Base-by-base conservation (phyloP, 805 yeast species). In the Starmerella sirachaensis region DNA sequence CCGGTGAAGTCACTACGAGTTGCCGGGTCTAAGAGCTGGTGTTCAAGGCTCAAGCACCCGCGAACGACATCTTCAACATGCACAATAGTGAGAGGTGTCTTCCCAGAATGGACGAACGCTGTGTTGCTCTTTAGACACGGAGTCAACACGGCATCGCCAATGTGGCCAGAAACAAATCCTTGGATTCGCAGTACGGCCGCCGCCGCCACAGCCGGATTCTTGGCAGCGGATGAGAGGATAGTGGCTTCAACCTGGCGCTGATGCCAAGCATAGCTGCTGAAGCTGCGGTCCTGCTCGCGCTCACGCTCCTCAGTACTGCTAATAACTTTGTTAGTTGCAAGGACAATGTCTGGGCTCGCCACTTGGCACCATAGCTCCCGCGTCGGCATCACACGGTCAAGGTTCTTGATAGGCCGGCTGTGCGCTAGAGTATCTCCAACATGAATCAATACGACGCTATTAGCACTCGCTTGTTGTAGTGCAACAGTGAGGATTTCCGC, bases 11-110 rank as follows among this genome's bases (percentile, higher is more conserved):
- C 13, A 2, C 13, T 27, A 8, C 40, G 40, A 2, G 55, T 42
- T 2, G 32, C 37, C 17, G 54, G 54, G 35, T 52, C 53, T 18
- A 44, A 35, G 18, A 51, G 45, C 29, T 33, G 35, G 28, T 44
- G 40, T 36, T 53, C 58, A 10, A 50, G 41, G 56, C 68, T 48
- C 58, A 72, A 18, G 64, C 69, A 46, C 55, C 68, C 38, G 62
- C 70, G 37, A 56, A 65, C 55, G 42, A 55, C 47, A 33, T 55
- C 59, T 40, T 55, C 59, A 6, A 55, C 57, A 24, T 54, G 51
- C 53, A 64, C 39, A 49, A 55, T 22, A 5, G 50, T 33, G 13
- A 54, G 27, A 3, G 57, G 57, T 9, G 46, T 44, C 14, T 38
- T 34, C 36, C 46, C 33, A 11, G 52, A 46, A 35, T 53, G 57